Evolutionary conservation across 768 basidiomycete genomes (phyloP).

Genomic region (Hypholoma sublateritium): DNA sequence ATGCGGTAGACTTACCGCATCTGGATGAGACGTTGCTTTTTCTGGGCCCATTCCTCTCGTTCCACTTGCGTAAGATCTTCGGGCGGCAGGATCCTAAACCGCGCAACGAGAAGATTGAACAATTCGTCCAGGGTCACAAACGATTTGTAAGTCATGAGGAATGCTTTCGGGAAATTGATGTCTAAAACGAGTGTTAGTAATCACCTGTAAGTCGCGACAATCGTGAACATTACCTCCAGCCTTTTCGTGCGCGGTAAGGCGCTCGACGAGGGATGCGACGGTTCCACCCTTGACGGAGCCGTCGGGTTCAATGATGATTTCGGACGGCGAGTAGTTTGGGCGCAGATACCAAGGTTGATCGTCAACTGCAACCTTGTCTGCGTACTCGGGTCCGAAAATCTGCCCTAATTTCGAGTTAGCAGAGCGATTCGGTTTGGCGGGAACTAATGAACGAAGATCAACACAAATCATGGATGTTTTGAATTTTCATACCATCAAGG

Average conservation of each 20-base stretch:
- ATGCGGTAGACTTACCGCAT: conserved; percentile 59
- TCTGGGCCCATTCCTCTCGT: conserved; percentile 73
- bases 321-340: conserved; percentile 73
- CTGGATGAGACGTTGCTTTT: conserved; percentile 87
- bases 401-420: conserved; percentile 59
- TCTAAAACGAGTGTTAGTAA: conserved; percentile 41
- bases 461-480: not conserved
- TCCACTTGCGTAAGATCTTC: conserved; percentile 61
- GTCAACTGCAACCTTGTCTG: conserved; percentile 43
- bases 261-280: conserved; percentile 80
- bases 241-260: conserved; percentile 88
- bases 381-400: conserved; percentile 60
- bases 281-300: conserved; percentile 86
- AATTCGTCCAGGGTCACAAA: conserved; percentile 85
- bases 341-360: conserved; percentile 81
- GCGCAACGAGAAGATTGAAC: conserved; percentile 75
- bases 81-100: conserved; percentile 81
- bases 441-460: conserved; percentile 11
- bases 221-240: conserved; percentile 54
- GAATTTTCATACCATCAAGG: conserved; percentile 34
- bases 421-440: conserved; percentile 30
- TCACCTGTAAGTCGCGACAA: not conserved
- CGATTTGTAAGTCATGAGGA: conserved; percentile 95
- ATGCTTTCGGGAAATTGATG: conserved; percentile 79
- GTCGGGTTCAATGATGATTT: conserved; percentile 85